Percentiles rank a stretch among this genome's conserved stretches.
Conservation (phyloP, 805 yeast species). For the Starmerella asiatica region DNA sequence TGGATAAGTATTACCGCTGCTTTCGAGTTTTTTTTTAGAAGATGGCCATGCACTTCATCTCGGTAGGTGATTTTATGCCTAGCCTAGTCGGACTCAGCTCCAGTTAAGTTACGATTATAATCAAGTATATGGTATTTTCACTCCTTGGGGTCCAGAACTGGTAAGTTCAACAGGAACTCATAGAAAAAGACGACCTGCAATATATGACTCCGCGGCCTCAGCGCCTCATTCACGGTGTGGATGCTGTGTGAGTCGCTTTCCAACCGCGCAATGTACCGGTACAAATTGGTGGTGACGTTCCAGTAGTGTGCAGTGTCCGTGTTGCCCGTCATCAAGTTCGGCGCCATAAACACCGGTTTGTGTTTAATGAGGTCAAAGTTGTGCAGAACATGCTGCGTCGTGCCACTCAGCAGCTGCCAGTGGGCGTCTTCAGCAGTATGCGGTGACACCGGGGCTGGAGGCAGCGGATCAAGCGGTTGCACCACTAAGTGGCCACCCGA, state of each 20-base stretch:
- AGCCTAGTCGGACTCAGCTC: too few relatives aligned
- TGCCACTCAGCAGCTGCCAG: constrained; percentile 52
- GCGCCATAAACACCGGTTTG: constrained; percentile 34
- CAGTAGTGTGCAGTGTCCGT: constrained; percentile 61
- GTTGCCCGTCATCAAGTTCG: constrained; percentile 53
- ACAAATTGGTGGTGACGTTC: constrained; percentile 46
- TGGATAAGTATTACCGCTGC: too few relatives aligned
- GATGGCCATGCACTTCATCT: too few relatives aligned
- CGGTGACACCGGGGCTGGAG: constrained; percentile 46
- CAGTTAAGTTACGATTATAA: too few relatives aligned
- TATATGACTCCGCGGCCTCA: constrained; percentile 44
- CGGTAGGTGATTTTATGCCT: too few relatives aligned
- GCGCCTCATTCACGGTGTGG: constrained; percentile 55
- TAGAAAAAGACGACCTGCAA: constrained; percentile 24
- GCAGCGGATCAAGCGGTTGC: constrained; percentile 23
- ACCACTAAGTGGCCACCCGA: constrained; percentile 27
- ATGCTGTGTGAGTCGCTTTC: constrained; percentile 17
- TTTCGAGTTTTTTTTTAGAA: too few relatives aligned
- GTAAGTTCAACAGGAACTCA: constrained; percentile 21
- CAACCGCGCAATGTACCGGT: constrained; percentile 32
- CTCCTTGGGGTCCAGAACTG: background rate
- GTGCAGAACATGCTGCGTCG: constrained; percentile 49
- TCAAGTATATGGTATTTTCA: too few relatives aligned
- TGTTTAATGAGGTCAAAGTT: constrained; percentile 25
- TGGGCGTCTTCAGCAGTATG: constrained; percentile 21